phyloP scores from a whole-genome alignment of 1,139 yeast genomes.

The Kluyveromyces marxianus region DNA sequence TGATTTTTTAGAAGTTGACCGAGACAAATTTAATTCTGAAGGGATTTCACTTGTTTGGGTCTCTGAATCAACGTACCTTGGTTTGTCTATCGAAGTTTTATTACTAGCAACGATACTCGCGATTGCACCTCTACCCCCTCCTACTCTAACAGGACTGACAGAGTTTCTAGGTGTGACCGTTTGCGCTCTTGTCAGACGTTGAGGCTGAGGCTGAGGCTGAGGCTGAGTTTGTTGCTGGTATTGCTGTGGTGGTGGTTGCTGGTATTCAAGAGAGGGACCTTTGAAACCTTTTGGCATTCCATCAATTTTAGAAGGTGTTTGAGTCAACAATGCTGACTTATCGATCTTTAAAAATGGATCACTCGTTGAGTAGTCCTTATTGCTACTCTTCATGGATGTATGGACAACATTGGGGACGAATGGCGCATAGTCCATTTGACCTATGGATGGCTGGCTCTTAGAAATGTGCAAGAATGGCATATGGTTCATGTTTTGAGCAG shows the following conservation, averaged over 20 bases:
- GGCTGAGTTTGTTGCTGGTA: not conserved
- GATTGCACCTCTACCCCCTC: slow-evolving; percentile 8
- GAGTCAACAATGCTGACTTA: slow-evolving; percentile 1
- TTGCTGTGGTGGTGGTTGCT: not conserved
- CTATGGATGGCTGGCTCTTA: slow-evolving; percentile 5
- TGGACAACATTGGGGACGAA: not conserved
- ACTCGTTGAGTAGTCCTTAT: not conserved
- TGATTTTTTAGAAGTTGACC: slow-evolving; percentile 9
- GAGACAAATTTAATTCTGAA: not conserved
- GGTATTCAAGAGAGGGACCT: not conserved
- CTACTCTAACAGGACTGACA: slow-evolving; percentile 6
- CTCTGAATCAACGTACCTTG: slow-evolving; percentile 20
- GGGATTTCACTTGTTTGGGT: slow-evolving; percentile 20
- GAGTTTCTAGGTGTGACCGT: not conserved
- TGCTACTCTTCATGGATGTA: not conserved
- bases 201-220: not conserved
- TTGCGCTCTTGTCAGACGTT: not conserved
- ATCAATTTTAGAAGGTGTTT: not conserved
- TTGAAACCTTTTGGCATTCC: not conserved
- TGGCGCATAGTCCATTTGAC: not conserved
- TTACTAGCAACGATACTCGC: slow-evolving; percentile 8
- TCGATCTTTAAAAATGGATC: slow-evolving; percentile 10
- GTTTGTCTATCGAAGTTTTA: slow-evolving; percentile 1
- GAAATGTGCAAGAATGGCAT: slow-evolving; percentile 1
- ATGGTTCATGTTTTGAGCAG: not conserved